Percentiles rank a stretch among this genome's conserved stretches.
These are phyloP conservation scores for Pseudocercospora crystallina DNA, from an alignment of 2,329 filamentous ascomycete species.

Conservation along the genomic window DNA sequence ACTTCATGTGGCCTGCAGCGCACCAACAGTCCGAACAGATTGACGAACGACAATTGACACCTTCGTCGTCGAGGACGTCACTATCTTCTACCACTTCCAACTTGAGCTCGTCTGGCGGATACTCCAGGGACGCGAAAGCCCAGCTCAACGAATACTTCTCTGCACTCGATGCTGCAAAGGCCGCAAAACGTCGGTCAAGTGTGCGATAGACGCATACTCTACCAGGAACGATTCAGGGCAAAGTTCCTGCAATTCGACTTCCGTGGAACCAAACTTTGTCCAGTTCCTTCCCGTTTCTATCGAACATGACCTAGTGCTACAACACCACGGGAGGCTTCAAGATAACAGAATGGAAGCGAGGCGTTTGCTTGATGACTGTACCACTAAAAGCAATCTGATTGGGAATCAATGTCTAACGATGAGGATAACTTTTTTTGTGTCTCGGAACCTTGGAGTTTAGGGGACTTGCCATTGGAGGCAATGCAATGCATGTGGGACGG, in stretches of 20 bases:
- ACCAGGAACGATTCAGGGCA: background rate
- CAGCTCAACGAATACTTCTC: slow-evolving; percentile 85
- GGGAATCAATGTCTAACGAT: slow-evolving; percentile 16
- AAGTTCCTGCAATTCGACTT: background rate
- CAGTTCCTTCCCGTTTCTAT: slow-evolving; percentile 4
- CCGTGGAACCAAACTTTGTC: slow-evolving; percentile 1
- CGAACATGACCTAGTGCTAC: background rate
- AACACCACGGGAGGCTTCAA: slow-evolving; percentile 10
- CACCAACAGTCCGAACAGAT: slow-evolving; percentile 9
- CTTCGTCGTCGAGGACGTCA: slow-evolving; percentile 79
- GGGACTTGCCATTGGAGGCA: slow-evolving; percentile 17
- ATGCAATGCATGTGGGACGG: slow-evolving; percentile 9
- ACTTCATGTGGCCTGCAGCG: slow-evolving; percentile 21
- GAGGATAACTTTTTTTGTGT: slow-evolving; percentile 10
- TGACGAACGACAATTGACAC: slow-evolving; percentile 44
- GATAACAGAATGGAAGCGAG: slow-evolving; percentile 16
- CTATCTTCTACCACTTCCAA: slow-evolving; percentile 62
- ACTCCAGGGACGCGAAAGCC: slow-evolving; percentile 75
- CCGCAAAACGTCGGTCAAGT: slow-evolving; percentile 47
- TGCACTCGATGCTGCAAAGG: slow-evolving; percentile 82
- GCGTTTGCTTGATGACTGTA: slow-evolving; percentile 19
- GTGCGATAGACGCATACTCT: slow-evolving; percentile 18
- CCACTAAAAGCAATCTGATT: slow-evolving; percentile 26
- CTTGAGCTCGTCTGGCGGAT: slow-evolving; percentile 39
- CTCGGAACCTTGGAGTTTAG: slow-evolving; percentile 2